Evolutionary conservation across 148 eudicot species (phyloP).

Genomic region (Vaccinium vitisidaea): DNA sequence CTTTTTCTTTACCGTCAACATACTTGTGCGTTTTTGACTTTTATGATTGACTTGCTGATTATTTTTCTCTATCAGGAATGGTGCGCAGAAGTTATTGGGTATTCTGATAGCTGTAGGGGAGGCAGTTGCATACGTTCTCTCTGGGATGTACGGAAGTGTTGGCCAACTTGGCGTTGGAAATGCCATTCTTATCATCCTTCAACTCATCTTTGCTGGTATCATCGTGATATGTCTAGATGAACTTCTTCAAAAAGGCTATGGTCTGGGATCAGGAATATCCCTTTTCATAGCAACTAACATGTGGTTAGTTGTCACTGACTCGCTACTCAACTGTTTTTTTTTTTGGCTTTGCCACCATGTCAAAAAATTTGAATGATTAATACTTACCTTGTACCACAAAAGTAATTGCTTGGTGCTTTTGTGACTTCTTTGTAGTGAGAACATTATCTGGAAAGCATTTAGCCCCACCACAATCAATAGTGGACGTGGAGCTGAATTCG

Average conservation of each 20-base stretch:
- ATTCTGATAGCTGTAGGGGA: slow-evolving; percentile 85
- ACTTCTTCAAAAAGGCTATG: slow-evolving; percentile 92
- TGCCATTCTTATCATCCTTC: slow-evolving; percentile 74
- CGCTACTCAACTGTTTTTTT: not conserved
- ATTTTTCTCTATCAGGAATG: slow-evolving; percentile 41
- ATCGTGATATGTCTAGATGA: slow-evolving; percentile 86
- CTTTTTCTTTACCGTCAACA: not conserved
- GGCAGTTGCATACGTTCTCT: slow-evolving; percentile 90
- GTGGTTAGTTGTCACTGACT: slow-evolving; percentile 39
- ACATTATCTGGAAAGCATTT: slow-evolving; percentile 88
- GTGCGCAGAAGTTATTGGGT: slow-evolving; percentile 86
- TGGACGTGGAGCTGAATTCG: slow-evolving; percentile 89
- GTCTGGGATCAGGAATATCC: slow-evolving; percentile 87
- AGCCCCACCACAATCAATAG: slow-evolving; percentile 86
- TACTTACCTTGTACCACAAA: not conserved
- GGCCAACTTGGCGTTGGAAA: slow-evolving; percentile 84
- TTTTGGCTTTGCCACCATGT: not conserved
- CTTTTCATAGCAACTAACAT: slow-evolving; percentile 88
- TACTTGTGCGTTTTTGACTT: not conserved
- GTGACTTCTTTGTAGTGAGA: slow-evolving; percentile 50
- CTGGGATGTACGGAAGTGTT: slow-evolving; percentile 88
- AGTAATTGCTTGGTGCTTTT: not conserved
- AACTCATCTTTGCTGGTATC: slow-evolving; percentile 86
- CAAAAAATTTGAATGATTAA: not conserved
- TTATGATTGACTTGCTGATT: not conserved